These are phyloP conservation scores for Leccinum pachyderme DNA, from an alignment of 1,284 basidiomycete species.

Conservation along the genomic window DNA sequence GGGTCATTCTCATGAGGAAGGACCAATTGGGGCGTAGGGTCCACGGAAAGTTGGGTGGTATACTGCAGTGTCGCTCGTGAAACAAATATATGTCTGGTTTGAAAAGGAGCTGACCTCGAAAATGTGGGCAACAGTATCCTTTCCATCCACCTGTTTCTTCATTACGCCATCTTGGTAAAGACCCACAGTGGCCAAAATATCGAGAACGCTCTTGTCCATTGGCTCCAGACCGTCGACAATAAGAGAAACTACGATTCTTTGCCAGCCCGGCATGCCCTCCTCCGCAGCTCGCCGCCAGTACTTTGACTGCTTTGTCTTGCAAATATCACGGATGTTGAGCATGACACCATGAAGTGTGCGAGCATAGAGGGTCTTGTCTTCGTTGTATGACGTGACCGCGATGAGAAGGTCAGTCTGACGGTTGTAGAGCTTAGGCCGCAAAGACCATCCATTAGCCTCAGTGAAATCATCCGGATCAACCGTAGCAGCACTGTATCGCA, in stretches of 20 bases:
- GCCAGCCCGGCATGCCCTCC: slow-evolving; percentile 89
- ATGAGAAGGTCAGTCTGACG: slow-evolving; percentile 94
- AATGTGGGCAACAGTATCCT: slow-evolving; percentile 89
- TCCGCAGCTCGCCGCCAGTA: slow-evolving; percentile 87
- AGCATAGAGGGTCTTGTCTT: slow-evolving; percentile 92
- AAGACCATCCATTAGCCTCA: slow-evolving; percentile 76
- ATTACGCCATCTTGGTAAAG: slow-evolving; percentile 94
- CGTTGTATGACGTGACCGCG: slow-evolving; percentile 86
- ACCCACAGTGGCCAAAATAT: slow-evolving; percentile 84
- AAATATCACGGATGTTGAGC: slow-evolving; percentile 98
- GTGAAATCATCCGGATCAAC: slow-evolving; percentile 93
- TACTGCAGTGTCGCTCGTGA: slow-evolving; percentile 50
- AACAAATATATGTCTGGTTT: not conserved
- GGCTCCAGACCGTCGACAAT: slow-evolving; percentile 94
- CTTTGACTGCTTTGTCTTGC: slow-evolving; percentile 94
- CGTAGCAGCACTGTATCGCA: slow-evolving; percentile 92
- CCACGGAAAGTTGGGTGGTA: slow-evolving; percentile 89
- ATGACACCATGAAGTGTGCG: slow-evolving; percentile 94
- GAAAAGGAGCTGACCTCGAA: slow-evolving; percentile 64
- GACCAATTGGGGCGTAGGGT: slow-evolving; percentile 85
- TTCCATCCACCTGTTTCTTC: slow-evolving; percentile 92
- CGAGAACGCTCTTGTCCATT: slow-evolving; percentile 94
- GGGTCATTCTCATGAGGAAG: slow-evolving; percentile 86
- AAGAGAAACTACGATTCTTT: slow-evolving; percentile 87
- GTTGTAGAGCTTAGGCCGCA: slow-evolving; percentile 83